Base-by-base conservation (phyloP, 805 yeast genomes). In the Spathaspora sp. region DNA sequence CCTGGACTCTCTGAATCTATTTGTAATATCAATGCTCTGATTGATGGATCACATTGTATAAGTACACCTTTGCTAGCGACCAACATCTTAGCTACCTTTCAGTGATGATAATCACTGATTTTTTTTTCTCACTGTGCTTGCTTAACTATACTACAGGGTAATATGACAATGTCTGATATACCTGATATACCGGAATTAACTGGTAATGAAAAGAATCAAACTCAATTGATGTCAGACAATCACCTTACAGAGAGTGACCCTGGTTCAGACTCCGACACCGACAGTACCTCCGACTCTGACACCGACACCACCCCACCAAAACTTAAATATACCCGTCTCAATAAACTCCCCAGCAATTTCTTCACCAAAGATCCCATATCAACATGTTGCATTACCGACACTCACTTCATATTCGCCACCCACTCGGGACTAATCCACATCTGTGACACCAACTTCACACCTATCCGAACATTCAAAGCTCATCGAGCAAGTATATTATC, bases 401-500 rank as follows among this genome's bases (percentile, higher is more conserved):
- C 73, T 1, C 75, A 86, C 38, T 81, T 86, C 54, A 82, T 87
- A 10, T 88, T 90, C 72, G 98, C 96, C 0, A 89, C 97, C 0
- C 97, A 94, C 58, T 82, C 94, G 0, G 98, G 98, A 0, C 68
- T 88, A 2, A 66, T 93, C 1, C 91, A 89, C 57, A 67, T 93
- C 14, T 78, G 88, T 1, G 26, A 72, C 73, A 9, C 77, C 89
- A 0, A 82, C 83, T 38, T 77, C 87, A 55, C 68, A 77, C 67
- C 85, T 0, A 70, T 91, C 1, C 76, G 96, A 39, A 85, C 97
- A 0, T 78, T 89, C 54, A 81, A 89, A 58, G 91, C 93, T 0
- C 97, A 96, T 61, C 76, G 89, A 46, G 91, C 97, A 0, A 89
- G 97, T 0, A 80, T 94, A 1, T 68, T 92, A 42, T 81, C 89